Evolutionary conservation across 2,329 filamentous ascomycete species (phyloP).

Genomic region (Pestalotiopsis fici): DNA sequence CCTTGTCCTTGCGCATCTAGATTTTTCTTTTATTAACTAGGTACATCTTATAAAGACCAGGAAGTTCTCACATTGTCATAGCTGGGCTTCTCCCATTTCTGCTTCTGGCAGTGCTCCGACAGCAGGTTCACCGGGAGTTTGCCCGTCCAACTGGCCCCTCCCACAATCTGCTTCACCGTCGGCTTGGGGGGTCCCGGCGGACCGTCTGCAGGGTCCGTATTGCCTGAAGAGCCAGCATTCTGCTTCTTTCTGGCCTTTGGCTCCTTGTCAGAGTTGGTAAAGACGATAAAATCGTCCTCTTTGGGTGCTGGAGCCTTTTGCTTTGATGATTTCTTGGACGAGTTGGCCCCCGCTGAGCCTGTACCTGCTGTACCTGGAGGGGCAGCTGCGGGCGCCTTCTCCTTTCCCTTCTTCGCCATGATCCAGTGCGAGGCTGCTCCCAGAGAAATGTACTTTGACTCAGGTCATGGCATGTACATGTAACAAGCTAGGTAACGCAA

Average conservation of each 20-base stretch:
- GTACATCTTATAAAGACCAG: constrained; percentile 15
- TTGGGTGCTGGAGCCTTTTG: constrained; percentile 28
- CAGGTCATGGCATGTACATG: not conserved
- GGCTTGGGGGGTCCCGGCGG: constrained; percentile 54
- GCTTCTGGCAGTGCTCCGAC: constrained; percentile 92
- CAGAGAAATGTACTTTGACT: not conserved
- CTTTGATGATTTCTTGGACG: constrained; percentile 35
- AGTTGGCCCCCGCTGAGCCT: constrained; percentile 12
- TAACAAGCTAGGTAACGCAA: not conserved
- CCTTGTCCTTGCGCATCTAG: constrained; percentile 52
- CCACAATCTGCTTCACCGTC: constrained; percentile 80
- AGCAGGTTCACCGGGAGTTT: constrained; percentile 94
- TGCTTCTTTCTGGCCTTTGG: constrained; percentile 44
- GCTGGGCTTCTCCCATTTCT: constrained; percentile 92
- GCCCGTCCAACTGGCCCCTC: constrained; percentile 94
- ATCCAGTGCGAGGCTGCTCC: constrained; percentile 9
- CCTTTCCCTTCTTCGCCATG: constrained; percentile 58
- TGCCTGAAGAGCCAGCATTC: constrained; percentile 20
- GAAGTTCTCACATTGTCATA: constrained; percentile 70
- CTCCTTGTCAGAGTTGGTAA: constrained; percentile 60
- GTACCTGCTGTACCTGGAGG: constrained; percentile 28
- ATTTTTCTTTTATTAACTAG: constrained; percentile 20
- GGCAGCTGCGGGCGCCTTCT: constrained; percentile 42
- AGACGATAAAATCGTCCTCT: constrained; percentile 57
- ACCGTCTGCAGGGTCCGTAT: constrained; percentile 27